Evolutionary conservation across 2,329 filamentous ascomycete genomes (phyloP).

Genomic region (Beauveria australis): DNA sequence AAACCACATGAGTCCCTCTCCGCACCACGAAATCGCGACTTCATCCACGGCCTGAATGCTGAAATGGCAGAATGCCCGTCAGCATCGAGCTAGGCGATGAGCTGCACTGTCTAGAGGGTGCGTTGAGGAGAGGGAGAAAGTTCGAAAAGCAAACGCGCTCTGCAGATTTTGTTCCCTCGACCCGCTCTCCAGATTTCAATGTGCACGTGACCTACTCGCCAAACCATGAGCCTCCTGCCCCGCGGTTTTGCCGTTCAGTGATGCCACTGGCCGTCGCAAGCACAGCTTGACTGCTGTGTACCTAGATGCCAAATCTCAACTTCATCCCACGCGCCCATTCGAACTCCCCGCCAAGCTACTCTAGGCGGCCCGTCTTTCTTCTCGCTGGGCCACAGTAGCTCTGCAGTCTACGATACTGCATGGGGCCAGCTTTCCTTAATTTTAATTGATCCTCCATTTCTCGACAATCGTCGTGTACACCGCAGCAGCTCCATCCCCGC

Average conservation of each 20-base stretch:
- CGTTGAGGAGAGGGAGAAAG: constrained; percentile 42
- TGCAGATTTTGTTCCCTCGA: constrained; percentile 1
- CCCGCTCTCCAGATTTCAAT: not conserved
- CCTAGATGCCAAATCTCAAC: constrained; percentile 8
- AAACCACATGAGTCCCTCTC: constrained; percentile 40
- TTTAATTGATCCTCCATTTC: not conserved
- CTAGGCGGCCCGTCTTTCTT: constrained; percentile 16
- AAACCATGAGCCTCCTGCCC: not conserved
- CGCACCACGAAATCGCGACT: constrained; percentile 51
- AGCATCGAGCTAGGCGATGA: constrained; percentile 53
- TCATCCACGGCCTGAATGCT: constrained; percentile 53
- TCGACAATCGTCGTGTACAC: constrained; percentile 13
- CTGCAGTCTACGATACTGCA: not conserved
- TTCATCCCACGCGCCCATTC: constrained; percentile 5
- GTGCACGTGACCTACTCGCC: constrained; percentile 4
- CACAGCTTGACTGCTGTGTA: not conserved
- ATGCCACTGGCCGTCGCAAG: constrained; percentile 2
- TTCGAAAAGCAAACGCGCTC: constrained; percentile 10
- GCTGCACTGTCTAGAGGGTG: constrained; percentile 83
- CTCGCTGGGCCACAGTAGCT: constrained; percentile 10
- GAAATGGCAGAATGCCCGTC: constrained; percentile 61
- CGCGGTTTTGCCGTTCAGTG: constrained; percentile 15
- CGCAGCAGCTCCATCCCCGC: constrained; percentile 15
- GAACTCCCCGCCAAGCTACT: constrained; percentile 8
- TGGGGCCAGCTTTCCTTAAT: not conserved